Evolutionary conservation across 2,329 filamentous ascomycete genomes (phyloP).

Genomic region (Neocatenulostroma microsporum): DNA sequence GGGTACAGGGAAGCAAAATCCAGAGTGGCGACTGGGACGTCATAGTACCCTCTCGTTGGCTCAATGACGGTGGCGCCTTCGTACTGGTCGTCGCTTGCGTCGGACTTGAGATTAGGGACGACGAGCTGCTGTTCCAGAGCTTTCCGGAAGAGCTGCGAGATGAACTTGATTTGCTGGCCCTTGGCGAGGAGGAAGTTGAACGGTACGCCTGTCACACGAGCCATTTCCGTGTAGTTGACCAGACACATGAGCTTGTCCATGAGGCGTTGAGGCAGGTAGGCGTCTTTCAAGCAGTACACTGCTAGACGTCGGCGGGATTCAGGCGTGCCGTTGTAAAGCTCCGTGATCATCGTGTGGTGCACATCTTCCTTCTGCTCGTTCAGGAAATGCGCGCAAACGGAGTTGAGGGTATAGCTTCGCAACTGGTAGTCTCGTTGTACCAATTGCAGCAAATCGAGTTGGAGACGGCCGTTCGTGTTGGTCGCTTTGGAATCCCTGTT

Average conservation of each 20-base stretch:
- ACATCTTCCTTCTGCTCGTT: constrained; percentile 99
- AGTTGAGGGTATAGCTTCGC: constrained; percentile 94
- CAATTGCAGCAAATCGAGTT: constrained; percentile 88
- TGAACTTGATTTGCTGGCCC: constrained; percentile 94
- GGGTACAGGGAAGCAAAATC: constrained; percentile 99
- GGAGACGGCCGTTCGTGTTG: constrained; percentile 87
- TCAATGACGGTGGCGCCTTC: constrained; percentile 98
- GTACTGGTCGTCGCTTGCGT: constrained; percentile 75
- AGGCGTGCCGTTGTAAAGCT: constrained; percentile 90
- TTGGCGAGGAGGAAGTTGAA: constrained; percentile 90
- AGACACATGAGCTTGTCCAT: constrained; percentile 98
- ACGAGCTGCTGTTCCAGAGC: constrained; percentile 88
- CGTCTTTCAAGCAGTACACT: constrained; percentile 95
- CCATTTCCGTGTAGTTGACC: constrained; percentile 99
- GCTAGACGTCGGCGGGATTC: constrained; percentile 86
- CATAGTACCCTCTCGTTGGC: constrained; percentile 85
- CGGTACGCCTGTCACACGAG: constrained; percentile 94
- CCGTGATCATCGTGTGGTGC: constrained; percentile 98
- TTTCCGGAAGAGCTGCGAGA: constrained; percentile 95
- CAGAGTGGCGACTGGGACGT: constrained; percentile 88
- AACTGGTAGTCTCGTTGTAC: constrained; percentile 92
- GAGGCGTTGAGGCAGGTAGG: constrained; percentile 83
- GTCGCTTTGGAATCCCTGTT: constrained; percentile 90
- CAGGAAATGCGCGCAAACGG: constrained; percentile 87
- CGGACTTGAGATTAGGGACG: constrained; percentile 73